Evolutionary conservation across 2,329 filamentous ascomycete species (phyloP), one percentile per base, ranked within the genome.

Genomic region (Emergomyces orientalis): DNA sequence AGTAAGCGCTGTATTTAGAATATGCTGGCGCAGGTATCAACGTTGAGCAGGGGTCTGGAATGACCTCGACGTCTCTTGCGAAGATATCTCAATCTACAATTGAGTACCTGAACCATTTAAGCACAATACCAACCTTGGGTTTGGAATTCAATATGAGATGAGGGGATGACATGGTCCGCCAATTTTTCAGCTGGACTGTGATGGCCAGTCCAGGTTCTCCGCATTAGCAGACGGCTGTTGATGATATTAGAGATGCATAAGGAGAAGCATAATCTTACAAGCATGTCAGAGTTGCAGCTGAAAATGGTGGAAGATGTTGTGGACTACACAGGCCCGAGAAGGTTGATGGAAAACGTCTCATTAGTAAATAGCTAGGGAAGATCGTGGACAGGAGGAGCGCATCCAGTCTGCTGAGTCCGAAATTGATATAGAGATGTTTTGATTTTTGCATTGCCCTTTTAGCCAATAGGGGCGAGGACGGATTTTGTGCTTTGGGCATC

Each of bases 101-200:
- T 56, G 52, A 32, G n/a, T 56, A 14, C 52, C 52, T 2, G 52
- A 56, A 9, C 52, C 39, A 39, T 56, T 37, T 9, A 56, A 25
- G 34, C 19, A n/a, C 6, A 1, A 56, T n/a, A n/a, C 52, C 25
- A 56, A 56, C 19, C 52, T 56, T 56, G 19, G 52, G 52, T 6
- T 56, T 14, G n/a, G 52, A 56, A 56, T 56, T 56, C 52, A 32
- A 56, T 39, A 13, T 56, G 7, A 32, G 52, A 27, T 56, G 32
- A 19, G 32, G 34, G 9, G 0, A 34, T 14, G n/a, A 34, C 19
- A 11, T 56, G 14, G 4, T 22, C 19, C 52, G 52, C 32, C 30
- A 39, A 56, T 56, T 56, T 9, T 3, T 32, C 11, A 56, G 32
- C 9, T 56, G 52, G 52, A 39, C 52, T 32, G 22, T 56, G 9